Evolutionary conservation across 768 basidiomycete genomes (phyloP), one percentile per base, ranked within the genome.

Genomic region (Trametes elegans): DNA sequence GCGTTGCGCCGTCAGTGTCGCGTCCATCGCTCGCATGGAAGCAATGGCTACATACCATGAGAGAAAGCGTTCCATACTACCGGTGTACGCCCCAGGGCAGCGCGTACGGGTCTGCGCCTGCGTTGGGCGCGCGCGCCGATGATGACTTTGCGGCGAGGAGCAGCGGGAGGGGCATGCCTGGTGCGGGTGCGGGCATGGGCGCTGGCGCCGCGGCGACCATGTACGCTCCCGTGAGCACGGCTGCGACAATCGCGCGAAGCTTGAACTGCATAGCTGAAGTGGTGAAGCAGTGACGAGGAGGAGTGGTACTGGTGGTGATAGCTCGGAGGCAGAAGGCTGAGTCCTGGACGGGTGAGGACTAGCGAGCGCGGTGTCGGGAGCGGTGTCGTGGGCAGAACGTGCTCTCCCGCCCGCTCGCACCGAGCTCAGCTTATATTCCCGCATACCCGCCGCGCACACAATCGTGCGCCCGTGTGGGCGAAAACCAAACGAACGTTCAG

Each of bases 111-210:
- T 55, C 23, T 6, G 45, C 53, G 8, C 10, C 39, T 7, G 29
- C 46, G 3, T 48, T 48, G 46, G 39, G 53, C 26, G 53, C 46
- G 46, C 53, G 53, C 21, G 53, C 38, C 2, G 46, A 48, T 3
- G 27, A 8, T 8, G 53, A 48, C 28, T 42, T 42, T 2, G 46
- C 53, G n/a, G 53, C 53, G 21, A 47, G 38, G n/a, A 45, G 26
- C 23, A 55, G 26, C 2, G 53, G 53, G 5, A 55, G 40, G 1
- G 53, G 53, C 53, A 55, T 55, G 19, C 38, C 38, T 19, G 21
- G 27, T 4, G 16, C n/a, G n/a, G 31, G 16, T 7, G 34, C 23
- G 7, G 50, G 29, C n/a, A 27, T 24, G 41, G 41, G 21, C 13
- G 41, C 41, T 13, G 45, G 45, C 3, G 21, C 14, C 23, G n/a